A percentile compares a stretch with the other conserved stretches of the same genome.
These are phyloP conservation scores for Ploettnerulaceae sp. DNA, from an alignment of 2,329 filamentous ascomycete species.

Conservation along the genomic window DNA sequence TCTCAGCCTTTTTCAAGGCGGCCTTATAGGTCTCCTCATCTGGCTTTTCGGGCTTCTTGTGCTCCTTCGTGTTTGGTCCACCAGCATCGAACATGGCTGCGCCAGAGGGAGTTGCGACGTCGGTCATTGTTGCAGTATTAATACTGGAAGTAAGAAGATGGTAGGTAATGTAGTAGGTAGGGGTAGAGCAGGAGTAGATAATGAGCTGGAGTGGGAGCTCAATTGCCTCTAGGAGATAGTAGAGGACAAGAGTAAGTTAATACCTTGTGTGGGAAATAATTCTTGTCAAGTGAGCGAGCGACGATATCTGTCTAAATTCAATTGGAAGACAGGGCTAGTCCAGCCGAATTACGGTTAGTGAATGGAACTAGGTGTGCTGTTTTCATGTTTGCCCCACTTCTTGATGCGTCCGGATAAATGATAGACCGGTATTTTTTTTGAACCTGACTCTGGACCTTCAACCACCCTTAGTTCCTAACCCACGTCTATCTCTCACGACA, in stretches of 20 bases:
- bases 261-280: constrained; percentile 23
- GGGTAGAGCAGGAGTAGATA: not conserved
- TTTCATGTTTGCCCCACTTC: not conserved
- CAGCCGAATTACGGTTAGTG: not conserved
- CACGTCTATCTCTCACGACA: too few species aligned
- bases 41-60: constrained; percentile 71
- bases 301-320: constrained; percentile 5
- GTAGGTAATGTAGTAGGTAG: not conserved
- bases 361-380: not conserved
- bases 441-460: too few species aligned
- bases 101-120: constrained; percentile 40
- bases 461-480: too few species aligned
- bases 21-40: constrained; percentile 82
- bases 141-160: not conserved
- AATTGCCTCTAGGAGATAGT: constrained; percentile 8
- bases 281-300: not conserved
- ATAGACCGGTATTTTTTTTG: too few species aligned
- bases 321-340: not conserved
- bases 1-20: constrained; percentile 74
- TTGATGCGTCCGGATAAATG: too few species aligned
- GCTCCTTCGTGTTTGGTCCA: constrained; percentile 35
- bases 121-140: constrained; percentile 41
- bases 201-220: not conserved
- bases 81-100: constrained; percentile 39
- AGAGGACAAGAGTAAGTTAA: constrained; percentile 22